Evolutionary conservation across 768 basidiomycete species (phyloP).

Genomic region (Tricholoma hemisulphureum): DNA sequence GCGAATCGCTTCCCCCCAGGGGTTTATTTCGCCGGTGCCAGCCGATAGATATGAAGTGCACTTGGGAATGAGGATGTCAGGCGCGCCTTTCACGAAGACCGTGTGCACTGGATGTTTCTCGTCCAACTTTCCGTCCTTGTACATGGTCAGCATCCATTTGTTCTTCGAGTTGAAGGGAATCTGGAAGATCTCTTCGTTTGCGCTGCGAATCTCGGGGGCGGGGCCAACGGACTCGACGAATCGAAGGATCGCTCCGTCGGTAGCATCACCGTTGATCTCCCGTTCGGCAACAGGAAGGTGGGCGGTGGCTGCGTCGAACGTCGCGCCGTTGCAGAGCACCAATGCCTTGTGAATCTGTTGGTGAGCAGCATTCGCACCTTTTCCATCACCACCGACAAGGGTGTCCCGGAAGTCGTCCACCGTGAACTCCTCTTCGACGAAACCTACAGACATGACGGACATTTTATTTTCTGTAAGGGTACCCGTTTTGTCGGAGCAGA

Average conservation of each 20-base stretch:
- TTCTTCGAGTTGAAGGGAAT: conserved; percentile 51
- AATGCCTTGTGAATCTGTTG: conserved; percentile 34
- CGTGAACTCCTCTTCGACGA: conserved; percentile 32
- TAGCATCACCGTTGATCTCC: conserved; percentile 45
- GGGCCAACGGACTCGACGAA: conserved; percentile 35
- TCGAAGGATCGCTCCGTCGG: conserved; percentile 53
- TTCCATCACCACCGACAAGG: conserved; percentile 6
- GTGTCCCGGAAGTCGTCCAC: conserved; percentile 20
- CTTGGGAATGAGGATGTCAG: conserved; percentile 47
- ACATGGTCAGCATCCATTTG: conserved; percentile 57
- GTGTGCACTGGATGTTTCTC: conserved; percentile 19
- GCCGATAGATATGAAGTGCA: conserved; percentile 29
- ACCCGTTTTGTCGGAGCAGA: conserved; percentile 59
- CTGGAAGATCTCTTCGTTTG: conserved; percentile 30
- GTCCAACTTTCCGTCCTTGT: conserved; percentile 12
- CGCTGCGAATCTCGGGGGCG: conserved; percentile 19
- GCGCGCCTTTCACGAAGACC: conserved; percentile 59
- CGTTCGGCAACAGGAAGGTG: conserved; percentile 31
- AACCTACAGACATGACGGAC: conserved; percentile 49
- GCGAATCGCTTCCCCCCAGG: conserved; percentile 23
- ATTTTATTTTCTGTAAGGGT: conserved; percentile 61
- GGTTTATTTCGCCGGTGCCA: conserved; percentile 21
- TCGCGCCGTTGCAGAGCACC: conserved; percentile 59
- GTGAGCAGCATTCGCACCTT: conserved; percentile 3
- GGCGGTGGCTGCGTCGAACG: conserved; percentile 37